phyloP scores from a whole-genome alignment of 768 basidiomycete genomes.

The Infundibulicybe gibba region DNA sequence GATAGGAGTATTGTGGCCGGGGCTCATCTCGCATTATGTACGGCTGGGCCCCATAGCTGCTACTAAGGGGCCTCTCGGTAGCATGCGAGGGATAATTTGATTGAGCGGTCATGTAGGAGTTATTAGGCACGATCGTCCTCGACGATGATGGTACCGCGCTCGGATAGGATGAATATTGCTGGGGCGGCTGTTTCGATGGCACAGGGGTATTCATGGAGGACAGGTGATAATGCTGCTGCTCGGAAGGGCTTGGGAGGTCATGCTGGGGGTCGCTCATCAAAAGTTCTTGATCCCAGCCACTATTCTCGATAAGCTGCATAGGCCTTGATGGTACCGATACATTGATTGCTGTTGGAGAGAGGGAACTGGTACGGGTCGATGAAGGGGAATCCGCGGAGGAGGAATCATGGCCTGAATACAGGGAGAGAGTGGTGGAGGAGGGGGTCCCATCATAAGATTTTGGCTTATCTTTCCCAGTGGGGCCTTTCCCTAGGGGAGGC shows the following conservation, averaged over 20 bases:
- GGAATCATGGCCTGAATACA: slow-evolving; percentile 38
- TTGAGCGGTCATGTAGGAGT: slow-evolving; percentile 34
- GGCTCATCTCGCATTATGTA: slow-evolving; percentile 40
- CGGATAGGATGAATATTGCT: slow-evolving; percentile 41
- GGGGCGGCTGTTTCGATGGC: slow-evolving; percentile 33
- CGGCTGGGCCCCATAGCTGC: slow-evolving; percentile 39
- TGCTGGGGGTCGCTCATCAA: slow-evolving; percentile 44
- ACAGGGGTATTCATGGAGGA: slow-evolving; percentile 42
- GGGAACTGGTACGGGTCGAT: slow-evolving; percentile 53
- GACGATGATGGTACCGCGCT: slow-evolving; percentile 37
- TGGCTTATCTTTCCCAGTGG: slow-evolving; percentile 84
- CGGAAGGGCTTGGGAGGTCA: slow-evolving; percentile 34
- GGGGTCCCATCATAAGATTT: slow-evolving; percentile 36
- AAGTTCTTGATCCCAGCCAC: slow-evolving; percentile 55
- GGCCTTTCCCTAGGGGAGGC: slow-evolving; percentile 74
- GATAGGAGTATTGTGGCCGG: slow-evolving; percentile 52
- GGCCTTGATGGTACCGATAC: slow-evolving; percentile 44
- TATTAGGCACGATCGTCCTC: slow-evolving; percentile 36
- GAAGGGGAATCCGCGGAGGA: slow-evolving; percentile 38
- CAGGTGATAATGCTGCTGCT: slow-evolving; percentile 39
- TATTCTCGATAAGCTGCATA: slow-evolving; percentile 44
- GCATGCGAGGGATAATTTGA: slow-evolving; percentile 45
- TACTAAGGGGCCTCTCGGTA: slow-evolving; percentile 45
- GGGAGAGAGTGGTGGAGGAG: slow-evolving; percentile 21
- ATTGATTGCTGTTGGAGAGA: slow-evolving; percentile 57